Percentiles rank a stretch among this genome's conserved stretches.
Conservation (phyloP, 2,329 filamentous ascomycete genomes). For the Xylariaceae sp. region DNA sequence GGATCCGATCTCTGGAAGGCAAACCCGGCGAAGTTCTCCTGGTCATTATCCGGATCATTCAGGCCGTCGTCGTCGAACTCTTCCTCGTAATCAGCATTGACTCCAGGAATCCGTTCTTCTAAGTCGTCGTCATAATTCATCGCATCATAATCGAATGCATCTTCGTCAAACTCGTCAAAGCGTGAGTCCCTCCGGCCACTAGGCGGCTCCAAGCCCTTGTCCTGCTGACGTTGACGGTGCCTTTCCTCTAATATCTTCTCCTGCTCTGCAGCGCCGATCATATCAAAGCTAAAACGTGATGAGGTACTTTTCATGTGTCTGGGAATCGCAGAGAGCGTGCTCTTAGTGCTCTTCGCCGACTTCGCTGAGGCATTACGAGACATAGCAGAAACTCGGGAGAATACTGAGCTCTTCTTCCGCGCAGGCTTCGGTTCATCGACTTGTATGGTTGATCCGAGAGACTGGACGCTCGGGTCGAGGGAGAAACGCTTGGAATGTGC, state of each 20-base stretch:
- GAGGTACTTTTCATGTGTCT: slow-evolving; percentile 70
- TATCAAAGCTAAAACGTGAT: slow-evolving; percentile 77
- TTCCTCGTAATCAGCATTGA: slow-evolving; percentile 45
- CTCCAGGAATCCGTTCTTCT: slow-evolving; percentile 61
- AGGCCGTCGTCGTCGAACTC: slow-evolving; percentile 36
- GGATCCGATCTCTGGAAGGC: slow-evolving; percentile 52
- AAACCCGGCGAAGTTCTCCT: slow-evolving; percentile 58
- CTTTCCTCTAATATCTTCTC: slow-evolving; percentile 68
- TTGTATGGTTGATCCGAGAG: slow-evolving; percentile 10
- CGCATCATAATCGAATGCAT: slow-evolving; percentile 55
- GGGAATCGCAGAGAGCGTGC: slow-evolving; percentile 47
- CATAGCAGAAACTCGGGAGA: slow-evolving; percentile 36
- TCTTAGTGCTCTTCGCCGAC: slow-evolving; percentile 42
- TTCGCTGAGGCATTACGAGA: slow-evolving; percentile 49
- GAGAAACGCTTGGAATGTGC: slow-evolving; percentile 34
- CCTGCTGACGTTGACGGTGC: slow-evolving; percentile 61
- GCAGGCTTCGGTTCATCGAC: slow-evolving; percentile 11
- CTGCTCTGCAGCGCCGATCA: slow-evolving; percentile 63
- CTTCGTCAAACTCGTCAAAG: slow-evolving; percentile 59
- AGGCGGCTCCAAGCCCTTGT: slow-evolving; percentile 46
- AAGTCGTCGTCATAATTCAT: slow-evolving; percentile 61
- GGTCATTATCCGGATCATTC: slow-evolving; percentile 49
- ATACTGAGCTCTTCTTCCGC: slow-evolving; percentile 27
- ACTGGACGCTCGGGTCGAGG: slow-evolving; percentile 20
- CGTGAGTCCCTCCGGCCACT: slow-evolving; percentile 44